Conservation (phyloP, 1,284 basidiomycete species). For the Cryptococcus amylolentus region DNA sequence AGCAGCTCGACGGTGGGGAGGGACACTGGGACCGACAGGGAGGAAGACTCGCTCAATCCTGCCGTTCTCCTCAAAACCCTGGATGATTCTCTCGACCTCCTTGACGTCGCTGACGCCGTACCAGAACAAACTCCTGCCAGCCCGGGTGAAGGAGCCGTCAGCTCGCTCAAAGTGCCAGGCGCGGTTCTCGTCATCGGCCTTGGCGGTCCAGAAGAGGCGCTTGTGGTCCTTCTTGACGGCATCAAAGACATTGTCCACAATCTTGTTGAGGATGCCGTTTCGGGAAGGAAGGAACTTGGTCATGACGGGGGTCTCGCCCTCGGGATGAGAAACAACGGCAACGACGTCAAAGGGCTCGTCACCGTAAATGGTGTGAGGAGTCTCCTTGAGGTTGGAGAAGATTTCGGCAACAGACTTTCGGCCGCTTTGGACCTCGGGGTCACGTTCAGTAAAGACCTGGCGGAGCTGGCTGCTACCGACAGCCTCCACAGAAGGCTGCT, state of each 20-base stretch:
- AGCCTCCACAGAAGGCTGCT: conserved; percentile 72
- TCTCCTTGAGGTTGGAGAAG: conserved; percentile 71
- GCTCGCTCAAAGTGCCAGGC: conserved; percentile 99
- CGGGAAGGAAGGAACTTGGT: conserved; percentile 87
- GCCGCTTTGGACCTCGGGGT: conserved; percentile 83
- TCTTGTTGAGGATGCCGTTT: conserved; percentile 86
- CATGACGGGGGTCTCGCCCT: conserved; percentile 84
- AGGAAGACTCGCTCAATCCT: conserved; percentile 84
- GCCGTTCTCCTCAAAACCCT: conserved; percentile 76
- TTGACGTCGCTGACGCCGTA: conserved; percentile 89
- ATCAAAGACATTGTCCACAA: conserved; percentile 95
- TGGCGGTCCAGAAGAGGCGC: conserved; percentile 93
- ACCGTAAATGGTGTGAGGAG: conserved; percentile 91
- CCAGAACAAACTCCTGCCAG: conserved; percentile 91
- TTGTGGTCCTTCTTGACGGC: conserved; percentile 93
- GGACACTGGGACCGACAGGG: conserved; percentile 79
- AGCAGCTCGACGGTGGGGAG: conserved; percentile 56
- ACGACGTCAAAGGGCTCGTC: conserved; percentile 96
- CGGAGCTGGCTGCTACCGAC: conserved; percentile 91
- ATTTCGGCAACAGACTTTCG: conserved; percentile 85
- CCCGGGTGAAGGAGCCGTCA: conserved; percentile 94
- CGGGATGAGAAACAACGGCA: conserved; percentile 88
- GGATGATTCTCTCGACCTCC: conserved; percentile 85
- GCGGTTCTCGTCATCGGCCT: conserved; percentile 90
- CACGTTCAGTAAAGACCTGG: conserved; percentile 87